These are phyloP conservation scores for Aspergillus sparsus DNA, from an alignment of 495 filamentous ascomycete genomes.

Conservation along the genomic window DNA sequence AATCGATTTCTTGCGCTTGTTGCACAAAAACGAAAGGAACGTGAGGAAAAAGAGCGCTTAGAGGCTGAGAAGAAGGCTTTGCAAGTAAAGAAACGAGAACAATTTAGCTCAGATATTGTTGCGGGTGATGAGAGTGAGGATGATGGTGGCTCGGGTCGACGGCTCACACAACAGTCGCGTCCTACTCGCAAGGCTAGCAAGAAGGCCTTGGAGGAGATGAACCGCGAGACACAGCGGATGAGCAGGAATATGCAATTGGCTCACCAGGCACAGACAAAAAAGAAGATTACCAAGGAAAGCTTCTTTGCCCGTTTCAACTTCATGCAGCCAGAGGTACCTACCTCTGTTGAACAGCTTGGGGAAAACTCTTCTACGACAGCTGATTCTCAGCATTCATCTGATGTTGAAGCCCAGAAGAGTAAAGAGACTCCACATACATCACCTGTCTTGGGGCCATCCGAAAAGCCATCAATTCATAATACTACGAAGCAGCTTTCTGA, in stretches of 20 bases:
- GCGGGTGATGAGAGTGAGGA: conserved; percentile 49
- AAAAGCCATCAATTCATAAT: conserved; percentile 26
- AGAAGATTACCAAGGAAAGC: conserved; percentile 83
- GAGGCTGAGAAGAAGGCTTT: conserved; percentile 56
- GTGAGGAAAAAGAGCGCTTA: conserved; percentile 62
- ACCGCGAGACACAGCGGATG: conserved; percentile 87
- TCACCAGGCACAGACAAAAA: conserved; percentile 88
- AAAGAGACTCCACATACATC: conserved; percentile 56
- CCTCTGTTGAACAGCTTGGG: conserved; percentile 21
- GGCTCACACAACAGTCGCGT: conserved; percentile 63
- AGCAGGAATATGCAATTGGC: conserved; percentile 84
- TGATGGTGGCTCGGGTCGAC: conserved; percentile 56
- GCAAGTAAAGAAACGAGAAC: conserved; percentile 37
- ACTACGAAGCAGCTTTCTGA: conserved; percentile 19
- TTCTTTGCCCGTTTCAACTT: conserved; percentile 86
- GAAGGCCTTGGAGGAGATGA: conserved; percentile 95
- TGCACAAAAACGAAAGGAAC: conserved; percentile 68
- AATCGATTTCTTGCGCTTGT: conserved; percentile 67
- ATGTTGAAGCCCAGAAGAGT: conserved; percentile 43
- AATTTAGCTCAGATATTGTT: conserved; percentile 39
- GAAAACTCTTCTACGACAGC: conserved; percentile 43
- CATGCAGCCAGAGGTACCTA: conserved; percentile 39
- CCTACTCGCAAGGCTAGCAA: conserved; percentile 88
- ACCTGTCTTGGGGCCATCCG: conserved; percentile 34
- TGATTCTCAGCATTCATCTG: conserved; percentile 50